Conservation (phyloP, 2,329 filamentous ascomycete genomes). For the Penicillium sp. region DNA sequence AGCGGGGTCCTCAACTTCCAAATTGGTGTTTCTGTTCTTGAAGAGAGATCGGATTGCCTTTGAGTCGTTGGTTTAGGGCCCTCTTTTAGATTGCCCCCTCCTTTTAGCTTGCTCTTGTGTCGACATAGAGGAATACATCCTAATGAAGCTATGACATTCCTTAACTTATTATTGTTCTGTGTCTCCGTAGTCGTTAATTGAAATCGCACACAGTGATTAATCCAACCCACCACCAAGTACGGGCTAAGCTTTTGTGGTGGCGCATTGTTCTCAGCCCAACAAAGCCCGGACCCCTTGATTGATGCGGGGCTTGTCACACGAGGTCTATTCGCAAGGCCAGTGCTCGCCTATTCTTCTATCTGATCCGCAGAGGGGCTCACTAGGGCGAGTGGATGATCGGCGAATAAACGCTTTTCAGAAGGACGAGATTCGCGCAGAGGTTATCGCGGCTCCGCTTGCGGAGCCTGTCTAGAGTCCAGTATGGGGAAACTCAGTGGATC, state of each 20-base stretch:
- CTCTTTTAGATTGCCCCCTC: constrained; percentile 6
- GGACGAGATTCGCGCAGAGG: background rate
- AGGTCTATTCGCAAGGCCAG: constrained; percentile 8
- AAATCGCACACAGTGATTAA: background rate
- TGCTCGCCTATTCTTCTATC: constrained; percentile 1
- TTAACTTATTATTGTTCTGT: background rate
- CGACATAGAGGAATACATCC: constrained; percentile 16
- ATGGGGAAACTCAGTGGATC: background rate
- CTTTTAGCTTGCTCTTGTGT: constrained; percentile 8
- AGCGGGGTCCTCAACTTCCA: background rate
- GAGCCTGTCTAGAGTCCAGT: background rate
- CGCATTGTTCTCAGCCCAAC: background rate
- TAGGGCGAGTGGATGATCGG: constrained; percentile 6
- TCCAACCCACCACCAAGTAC: background rate
- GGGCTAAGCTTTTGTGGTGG: background rate
- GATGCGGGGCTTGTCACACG: background rate
- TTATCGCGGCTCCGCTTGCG: background rate
- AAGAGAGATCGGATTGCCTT: background rate
- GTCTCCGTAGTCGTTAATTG: constrained; percentile 13
- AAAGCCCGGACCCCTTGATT: constrained; percentile 5
- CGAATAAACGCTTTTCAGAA: background rate
- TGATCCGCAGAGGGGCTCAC: background rate
- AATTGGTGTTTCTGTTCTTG: background rate
- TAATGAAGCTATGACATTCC: constrained; percentile 23
- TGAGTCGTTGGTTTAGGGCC: background rate